Conservation (phyloP, 345 rosid species). For the Eucalyptus tenuipes region DNA sequence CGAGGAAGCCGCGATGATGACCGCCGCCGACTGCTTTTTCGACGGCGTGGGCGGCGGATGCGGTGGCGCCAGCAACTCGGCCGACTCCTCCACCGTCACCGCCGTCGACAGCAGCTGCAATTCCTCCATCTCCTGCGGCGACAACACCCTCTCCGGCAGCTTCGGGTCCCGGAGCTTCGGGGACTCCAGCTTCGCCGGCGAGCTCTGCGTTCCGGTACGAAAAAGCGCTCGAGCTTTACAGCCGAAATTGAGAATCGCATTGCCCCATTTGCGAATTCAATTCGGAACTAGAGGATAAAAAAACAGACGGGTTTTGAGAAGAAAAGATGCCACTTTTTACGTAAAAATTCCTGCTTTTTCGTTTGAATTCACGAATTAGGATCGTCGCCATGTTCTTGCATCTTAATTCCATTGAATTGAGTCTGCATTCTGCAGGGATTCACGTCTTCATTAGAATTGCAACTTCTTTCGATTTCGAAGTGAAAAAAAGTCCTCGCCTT, state of each 20-base stretch:
- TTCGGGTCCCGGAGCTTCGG: slow-evolving; percentile 17
- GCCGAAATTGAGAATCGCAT: neutral
- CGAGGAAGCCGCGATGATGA: slow-evolving; percentile 20
- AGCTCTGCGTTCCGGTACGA: slow-evolving; percentile 61
- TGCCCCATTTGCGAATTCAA: neutral
- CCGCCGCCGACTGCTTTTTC: slow-evolving; percentile 13
- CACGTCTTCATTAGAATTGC: neutral
- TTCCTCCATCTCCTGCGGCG: slow-evolving; percentile 31
- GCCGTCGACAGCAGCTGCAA: slow-evolving; percentile 23
- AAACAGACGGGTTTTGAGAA: neutral
- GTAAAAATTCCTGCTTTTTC: neutral
- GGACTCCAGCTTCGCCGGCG: slow-evolving; percentile 35
- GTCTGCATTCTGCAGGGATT: neutral
- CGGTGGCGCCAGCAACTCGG: slow-evolving; percentile 13
- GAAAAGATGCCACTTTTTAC: neutral
- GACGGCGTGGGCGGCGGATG: slow-evolving; percentile 13
- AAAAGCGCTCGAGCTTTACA: neutral
- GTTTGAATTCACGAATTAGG: neutral
- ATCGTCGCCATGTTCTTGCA: neutral
- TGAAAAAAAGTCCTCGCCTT: neutral
- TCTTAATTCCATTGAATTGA: neutral
- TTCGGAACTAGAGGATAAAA: neutral
- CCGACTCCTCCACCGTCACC: slow-evolving; percentile 32
- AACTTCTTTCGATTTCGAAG: neutral
- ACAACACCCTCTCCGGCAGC: slow-evolving; percentile 3